Base-by-base conservation (phyloP, 805 yeast genomes). In the Candida sanyiensis region DNA sequence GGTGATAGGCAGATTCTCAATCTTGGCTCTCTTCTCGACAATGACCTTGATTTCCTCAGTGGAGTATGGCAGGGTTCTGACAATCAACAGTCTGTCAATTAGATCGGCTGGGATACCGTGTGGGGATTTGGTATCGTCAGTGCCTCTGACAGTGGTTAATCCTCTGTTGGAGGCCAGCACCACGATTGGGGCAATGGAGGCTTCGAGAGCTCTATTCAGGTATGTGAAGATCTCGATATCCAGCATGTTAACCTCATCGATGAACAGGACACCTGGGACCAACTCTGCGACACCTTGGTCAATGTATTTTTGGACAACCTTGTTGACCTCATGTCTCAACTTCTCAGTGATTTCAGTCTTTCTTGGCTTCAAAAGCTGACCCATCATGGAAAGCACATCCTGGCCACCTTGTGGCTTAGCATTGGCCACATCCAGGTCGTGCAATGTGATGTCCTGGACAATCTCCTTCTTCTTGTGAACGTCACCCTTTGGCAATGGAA, bases 251-350 rank as follows among this genome's bases (percentile, higher is more conserved):
- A 89, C 97, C 67, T 93, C 99, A 64, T 93, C 99, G 52, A 93
- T 93, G 63, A 93, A 93, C 52, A 93, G 69, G 18, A 93, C 99
- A 54, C 99, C 99, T 2, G 99, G 99, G 42, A 93, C 85, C 35
- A 93, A 73, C 64, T 90, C 97, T 10, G 99, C 99, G 38, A 90
- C 85, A 44, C 98, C 98, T 67, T 93, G 97, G 62, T 90, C 96
- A 43, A 90, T 90, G 69, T 94, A 93, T 62, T 88, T 88, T 52
- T 86, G 82, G 26, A 90, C 97, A 33, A 93, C 96, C 66, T 87
- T 88, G 66, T 94, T 87, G 48, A 93, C 96, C 66, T 93, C 98
- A 35, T 74, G 69, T 58, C 97, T 77, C 59, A 93, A 75, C 62
- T 93, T 94, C 53, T 94, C 98, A 22, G 98, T 93, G 59, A 88